These are phyloP conservation scores for Neotropicomus parvogracilis DNA, from an alignment of 1,284 basidiomycete species.

Conservation along the genomic window DNA sequence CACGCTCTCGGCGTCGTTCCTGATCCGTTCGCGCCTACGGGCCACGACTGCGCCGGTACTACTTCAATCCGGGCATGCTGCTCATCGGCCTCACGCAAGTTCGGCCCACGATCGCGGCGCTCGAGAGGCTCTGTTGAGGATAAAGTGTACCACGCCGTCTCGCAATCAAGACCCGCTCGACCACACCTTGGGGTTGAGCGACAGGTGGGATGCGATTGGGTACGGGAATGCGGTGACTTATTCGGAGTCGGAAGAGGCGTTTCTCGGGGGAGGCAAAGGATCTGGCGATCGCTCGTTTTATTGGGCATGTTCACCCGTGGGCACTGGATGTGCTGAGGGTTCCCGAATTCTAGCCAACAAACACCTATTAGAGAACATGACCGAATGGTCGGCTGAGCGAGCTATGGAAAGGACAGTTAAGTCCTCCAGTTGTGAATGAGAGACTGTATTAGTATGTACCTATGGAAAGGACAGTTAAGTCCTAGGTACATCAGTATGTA, in stretches of 20 bases:
- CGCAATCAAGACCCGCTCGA: slow-evolving; percentile 54
- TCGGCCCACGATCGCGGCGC: slow-evolving; percentile 26
- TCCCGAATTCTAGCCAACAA: no score
- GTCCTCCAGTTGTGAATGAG: no score
- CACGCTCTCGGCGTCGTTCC: slow-evolving; percentile 41
- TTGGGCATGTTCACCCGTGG: slow-evolving; percentile 48
- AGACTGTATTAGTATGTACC: no score
- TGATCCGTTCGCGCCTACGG: slow-evolving; percentile 52
- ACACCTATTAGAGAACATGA: no score
- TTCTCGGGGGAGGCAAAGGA: slow-evolving; percentile 37
- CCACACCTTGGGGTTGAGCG: slow-evolving; percentile 40
- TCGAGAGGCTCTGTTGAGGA: slow-evolving; percentile 27
- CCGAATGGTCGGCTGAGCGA: no score
- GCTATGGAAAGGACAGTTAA: no score
- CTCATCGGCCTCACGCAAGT: slow-evolving; percentile 46
- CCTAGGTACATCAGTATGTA: no score
- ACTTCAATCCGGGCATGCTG: slow-evolving; percentile 58
- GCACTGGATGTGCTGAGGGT: no score
- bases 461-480: no score
- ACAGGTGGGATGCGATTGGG: slow-evolving; percentile 56
- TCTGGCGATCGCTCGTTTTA: slow-evolving; percentile 54
- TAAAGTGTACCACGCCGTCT: slow-evolving; percentile 32
- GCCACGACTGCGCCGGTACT: slow-evolving; percentile 38
- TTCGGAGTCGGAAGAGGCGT: slow-evolving; percentile 36
- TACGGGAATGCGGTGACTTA: slow-evolving; percentile 45